Base-by-base conservation (phyloP, 108 stramenopile genomes). In the Pseudonitzschia pungens region DNA sequence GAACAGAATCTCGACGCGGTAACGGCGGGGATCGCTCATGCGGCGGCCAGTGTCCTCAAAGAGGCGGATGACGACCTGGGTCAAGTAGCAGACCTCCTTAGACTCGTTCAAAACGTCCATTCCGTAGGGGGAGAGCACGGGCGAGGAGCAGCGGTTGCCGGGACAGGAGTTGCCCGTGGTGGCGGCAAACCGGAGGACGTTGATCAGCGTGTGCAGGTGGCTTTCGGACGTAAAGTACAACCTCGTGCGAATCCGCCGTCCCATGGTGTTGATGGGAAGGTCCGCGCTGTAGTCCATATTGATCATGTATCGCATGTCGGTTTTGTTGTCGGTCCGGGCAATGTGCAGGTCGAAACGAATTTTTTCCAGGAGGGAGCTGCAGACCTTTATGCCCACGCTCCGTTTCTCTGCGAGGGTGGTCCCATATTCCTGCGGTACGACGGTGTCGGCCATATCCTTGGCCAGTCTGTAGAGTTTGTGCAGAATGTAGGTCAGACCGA, bases 341-440 rank as follows among this genome's bases (percentile, higher is more conserved):
- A 96, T 92, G 56, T 82, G 82, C 45, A 96, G 77, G 74, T 96
- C 95, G 80, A 72, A 88, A 68, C 90, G 93, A 68, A 98, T 96
- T 85, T 99, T 99, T 65, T 97, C 97, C 43, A 98, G 75, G 22
- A 99, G 85, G 31, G 93, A 82, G 56, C 78, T 82, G 72, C 96
- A 97, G 81, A 98, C 97, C 72, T 94, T 96, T 44, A 77, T 72
- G 21, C 96, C 97, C 44, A 98, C 94, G 33, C 81, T 84, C 51
- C 93, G 74, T 65, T 97, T 96, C 55, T 96, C 93, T 18, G 73
- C 73, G 53, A 88, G 72, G 0, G 96, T 94, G 26, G 91, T 89
- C 51, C 98, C 98, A 75, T 97, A 99, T 79, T 99, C 98, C 57
- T 98, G 98, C 16, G 99, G 99, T 16, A 98, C 96, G 40, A 98